Evolutionary conservation across 371 early-diverging fungal genomes (phyloP), one percentile per base, ranked within the genome.

Genomic region (Fennellomyces sp.): DNA sequence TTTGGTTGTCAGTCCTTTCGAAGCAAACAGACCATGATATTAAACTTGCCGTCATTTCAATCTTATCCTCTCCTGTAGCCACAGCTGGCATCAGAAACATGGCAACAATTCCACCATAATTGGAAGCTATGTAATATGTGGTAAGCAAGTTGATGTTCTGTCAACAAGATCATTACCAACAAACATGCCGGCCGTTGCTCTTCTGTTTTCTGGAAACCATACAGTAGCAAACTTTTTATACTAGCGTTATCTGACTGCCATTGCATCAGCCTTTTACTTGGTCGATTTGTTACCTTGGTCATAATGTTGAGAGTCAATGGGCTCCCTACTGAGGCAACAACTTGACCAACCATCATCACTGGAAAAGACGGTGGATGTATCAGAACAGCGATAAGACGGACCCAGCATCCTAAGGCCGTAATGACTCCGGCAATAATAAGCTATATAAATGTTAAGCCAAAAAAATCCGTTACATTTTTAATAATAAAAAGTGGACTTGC

Each of bases 301-400:
- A 79, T 84, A 7, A 80, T 76, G 41, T 88, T 83, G 26, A 88
- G 59, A 30, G 87, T 76, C 60, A 90, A 79, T 2, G 89, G 89
- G 42, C 82, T 78, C 17, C 84, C 83, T 15, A 81, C 51, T 8
- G 83, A 86, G 12, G 82, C 80, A 28, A 90, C 60, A 11, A 84
- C 65, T 61, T 89, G 89, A 1, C 88, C 89, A 29, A 83, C 13
- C 69, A 85, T 69, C 30, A 82, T 70, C 15, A 88, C 48, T 13
- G 80, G 70, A 73, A 65, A 80, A 30, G 69, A 74, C 23, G 75
- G 76, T 38, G 66, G 69, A 27, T 50, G 73, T 19, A 58, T 62
- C 47, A 62, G 75, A 27, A 82, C 75, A 52, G 83, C 78, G 23
- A 87, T 49, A 72, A 78, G 83, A 21, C 86, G 80, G 19, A 88